phyloP scores from a whole-genome alignment of 805 yeast species.

The Kuraishia ogatae region DNA sequence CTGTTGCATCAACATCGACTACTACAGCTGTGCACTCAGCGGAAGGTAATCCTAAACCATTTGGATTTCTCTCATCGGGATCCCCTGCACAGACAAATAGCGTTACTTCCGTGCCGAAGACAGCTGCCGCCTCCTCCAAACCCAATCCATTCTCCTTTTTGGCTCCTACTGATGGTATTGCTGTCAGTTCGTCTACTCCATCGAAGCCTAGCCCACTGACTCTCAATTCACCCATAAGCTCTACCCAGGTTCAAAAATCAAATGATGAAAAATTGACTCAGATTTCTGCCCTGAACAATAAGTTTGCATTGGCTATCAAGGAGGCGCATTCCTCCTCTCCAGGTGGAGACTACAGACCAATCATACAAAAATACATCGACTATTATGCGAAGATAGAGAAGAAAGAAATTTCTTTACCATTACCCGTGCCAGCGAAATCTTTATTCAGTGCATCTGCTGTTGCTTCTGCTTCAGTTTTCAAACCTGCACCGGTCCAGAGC shows the following conservation, averaged over 20 bases:
- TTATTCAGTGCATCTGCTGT: neutral
- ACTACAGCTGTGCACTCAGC: neutral
- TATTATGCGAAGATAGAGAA: conserved; percentile 34
- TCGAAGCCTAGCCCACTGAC: conserved; percentile 7
- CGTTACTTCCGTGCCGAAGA: neutral
- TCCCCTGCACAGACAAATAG: neutral
- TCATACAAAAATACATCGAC: conserved; percentile 49
- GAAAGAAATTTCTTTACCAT: conserved; percentile 1
- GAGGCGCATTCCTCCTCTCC: conserved; percentile 33
- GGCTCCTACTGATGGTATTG: neutral
- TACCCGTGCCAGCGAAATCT: conserved; percentile 1
- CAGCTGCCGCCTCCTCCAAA: neutral
- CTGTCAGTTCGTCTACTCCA: conserved; percentile 3
- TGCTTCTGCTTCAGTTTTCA: neutral
- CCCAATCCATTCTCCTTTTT: neutral
- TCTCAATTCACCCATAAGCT: conserved; percentile 2
- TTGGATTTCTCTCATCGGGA: conserved; percentile 1
- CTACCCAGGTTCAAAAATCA: neutral
- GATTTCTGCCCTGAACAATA: conserved; percentile 57
- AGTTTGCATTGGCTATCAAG: conserved; percentile 41
- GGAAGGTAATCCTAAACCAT: conserved; percentile 4
- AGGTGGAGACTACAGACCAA: conserved; percentile 44
- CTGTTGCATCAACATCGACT: neutral
- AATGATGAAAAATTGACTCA: conserved; percentile 31
- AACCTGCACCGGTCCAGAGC: neutral